Conservation (phyloP, 2,329 filamentous ascomycete genomes). For the Ophiostoma triangulosporum region DNA sequence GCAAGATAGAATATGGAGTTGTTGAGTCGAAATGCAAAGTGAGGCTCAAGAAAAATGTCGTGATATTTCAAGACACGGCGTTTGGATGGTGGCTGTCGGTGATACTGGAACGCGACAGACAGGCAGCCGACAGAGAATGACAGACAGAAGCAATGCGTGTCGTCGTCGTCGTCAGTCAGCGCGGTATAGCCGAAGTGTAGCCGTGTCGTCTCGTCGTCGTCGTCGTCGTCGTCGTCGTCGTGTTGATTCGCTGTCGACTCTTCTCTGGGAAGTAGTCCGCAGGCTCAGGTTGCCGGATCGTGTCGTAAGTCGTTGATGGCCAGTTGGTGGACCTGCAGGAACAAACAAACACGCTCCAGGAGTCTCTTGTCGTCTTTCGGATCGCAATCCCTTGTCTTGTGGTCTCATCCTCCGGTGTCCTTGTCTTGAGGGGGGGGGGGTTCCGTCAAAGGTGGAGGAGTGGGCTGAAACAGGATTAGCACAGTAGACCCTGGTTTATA, state of each 20-base stretch:
- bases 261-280: background rate
- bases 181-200: too few species aligned
- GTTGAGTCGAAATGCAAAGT: background rate
- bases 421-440: background rate
- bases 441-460: slow-evolving; percentile 3
- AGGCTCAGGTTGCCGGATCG: too few species aligned
- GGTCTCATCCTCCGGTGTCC: background rate
- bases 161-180: background rate
- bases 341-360: background rate
- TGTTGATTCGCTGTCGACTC: background rate
- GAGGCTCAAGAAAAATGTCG: slow-evolving; percentile 1
- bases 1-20: background rate
- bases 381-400: background rate
- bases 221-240: background rate
- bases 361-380: background rate
- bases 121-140: background rate
- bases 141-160: background rate
- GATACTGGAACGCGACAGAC: background rate
- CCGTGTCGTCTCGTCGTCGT: background rate
- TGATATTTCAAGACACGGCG: slow-evolving; percentile 3
- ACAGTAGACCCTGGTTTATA: slow-evolving; percentile 10
- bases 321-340: slow-evolving; percentile 1
- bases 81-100: background rate
- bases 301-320: background rate
- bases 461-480: slow-evolving; percentile 16